A percentile compares a stretch with the other conserved stretches of the same genome.
Evolutionary conservation across 163 green algal species (phyloP).

Genomic region (Volvox carteri): DNA sequence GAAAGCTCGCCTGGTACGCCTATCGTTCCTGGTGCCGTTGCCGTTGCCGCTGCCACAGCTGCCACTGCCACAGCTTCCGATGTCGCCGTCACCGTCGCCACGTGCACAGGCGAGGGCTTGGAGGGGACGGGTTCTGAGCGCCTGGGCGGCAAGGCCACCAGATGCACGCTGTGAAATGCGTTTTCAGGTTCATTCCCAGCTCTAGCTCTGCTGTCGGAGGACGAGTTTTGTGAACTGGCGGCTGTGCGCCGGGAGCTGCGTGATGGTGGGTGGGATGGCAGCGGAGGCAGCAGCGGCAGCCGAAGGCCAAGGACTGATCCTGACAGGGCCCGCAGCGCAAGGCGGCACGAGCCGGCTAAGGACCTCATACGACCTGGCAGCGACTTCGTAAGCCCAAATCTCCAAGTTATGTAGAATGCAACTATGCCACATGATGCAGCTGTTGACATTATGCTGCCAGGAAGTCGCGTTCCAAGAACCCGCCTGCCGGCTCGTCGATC

Average conservation of each 20-base stretch:
- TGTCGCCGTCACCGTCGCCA: background rate
- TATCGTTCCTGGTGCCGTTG: too few species aligned
- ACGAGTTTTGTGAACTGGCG: too few species aligned
- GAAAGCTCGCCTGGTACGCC: too few species aligned
- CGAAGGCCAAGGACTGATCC: background rate
- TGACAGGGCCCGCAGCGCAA: background rate
- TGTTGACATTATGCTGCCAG: background rate
- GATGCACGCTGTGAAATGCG: background rate
- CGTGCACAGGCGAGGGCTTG: too few species aligned
- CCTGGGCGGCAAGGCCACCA: slow-evolving; percentile 1
- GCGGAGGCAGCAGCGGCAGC: background rate
- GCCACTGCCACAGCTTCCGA: background rate
- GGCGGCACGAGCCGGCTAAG: background rate
- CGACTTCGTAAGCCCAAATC: background rate
- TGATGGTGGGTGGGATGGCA: too few species aligned
- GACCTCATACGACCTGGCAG: background rate
- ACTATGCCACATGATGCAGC: slow-evolving; percentile 10
- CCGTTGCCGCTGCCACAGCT: background rate
- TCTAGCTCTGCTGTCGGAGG: too few species aligned
- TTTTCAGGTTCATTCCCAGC: background rate
- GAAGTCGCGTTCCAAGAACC: background rate
- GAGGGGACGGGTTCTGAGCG: too few species aligned
- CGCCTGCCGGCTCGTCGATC: background rate
- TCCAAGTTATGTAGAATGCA: background rate
- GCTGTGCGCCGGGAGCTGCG: too few species aligned